Percentiles rank a stretch among this genome's conserved stretches.
These are phyloP conservation scores for Dimargaris cristalligena DNA, from an alignment of 192 early-diverging fungal species.

Conservation along the genomic window DNA sequence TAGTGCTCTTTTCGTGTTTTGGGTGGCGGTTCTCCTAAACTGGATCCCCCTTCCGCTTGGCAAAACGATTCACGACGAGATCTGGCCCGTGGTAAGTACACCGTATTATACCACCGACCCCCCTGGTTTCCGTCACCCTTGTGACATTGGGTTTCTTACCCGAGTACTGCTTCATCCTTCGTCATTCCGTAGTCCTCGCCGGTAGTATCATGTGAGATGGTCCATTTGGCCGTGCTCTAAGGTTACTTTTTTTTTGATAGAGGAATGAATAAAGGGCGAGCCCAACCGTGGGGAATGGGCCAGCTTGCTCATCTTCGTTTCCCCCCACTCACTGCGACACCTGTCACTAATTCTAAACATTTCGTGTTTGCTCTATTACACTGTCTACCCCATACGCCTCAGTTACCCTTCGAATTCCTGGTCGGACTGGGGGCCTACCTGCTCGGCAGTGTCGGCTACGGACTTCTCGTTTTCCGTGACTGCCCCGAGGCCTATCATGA, in stretches of 20 bases:
- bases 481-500: slow-evolving; percentile 79
- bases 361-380: no score
- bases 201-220: not conserved
- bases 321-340: no score
- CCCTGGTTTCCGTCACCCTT: not conserved
- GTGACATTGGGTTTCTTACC: not conserved
- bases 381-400: not conserved
- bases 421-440: slow-evolving; percentile 83
- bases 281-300: no score
- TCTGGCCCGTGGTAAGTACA: slow-evolving; percentile 6
- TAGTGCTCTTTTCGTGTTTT: no score
- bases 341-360: no score
- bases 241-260: not conserved
- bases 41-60: slow-evolving; percentile 3
- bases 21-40: not conserved
- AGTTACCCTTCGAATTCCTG: slow-evolving; percentile 15
- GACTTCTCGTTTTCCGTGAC: slow-evolving; percentile 75
- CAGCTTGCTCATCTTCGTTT: no score
- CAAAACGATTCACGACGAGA: not conserved
- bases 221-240: not conserved
- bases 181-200: not conserved
- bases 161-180: not conserved
- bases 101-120: no score
- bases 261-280: no score
- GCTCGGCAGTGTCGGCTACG: slow-evolving; percentile 70